phyloP scores from a whole-genome alignment of 1,139 yeast genomes.

The Cylindricascospora bacillispora region DNA sequence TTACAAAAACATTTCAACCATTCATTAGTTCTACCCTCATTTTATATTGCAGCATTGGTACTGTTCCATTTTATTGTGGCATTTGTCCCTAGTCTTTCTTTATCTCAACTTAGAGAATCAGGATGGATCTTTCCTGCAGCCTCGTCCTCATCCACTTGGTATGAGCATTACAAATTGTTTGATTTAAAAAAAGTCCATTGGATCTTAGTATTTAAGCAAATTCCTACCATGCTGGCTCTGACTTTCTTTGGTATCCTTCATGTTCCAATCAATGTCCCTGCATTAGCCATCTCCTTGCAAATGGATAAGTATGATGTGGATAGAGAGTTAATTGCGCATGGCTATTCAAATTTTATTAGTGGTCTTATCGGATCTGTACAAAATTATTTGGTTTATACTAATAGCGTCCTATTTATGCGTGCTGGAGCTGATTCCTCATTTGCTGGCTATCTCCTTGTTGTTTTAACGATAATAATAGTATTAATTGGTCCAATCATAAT shows the following conservation, averaged over 20 bases:
- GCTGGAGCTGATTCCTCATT: constrained; percentile 88
- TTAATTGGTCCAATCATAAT: constrained; percentile 83
- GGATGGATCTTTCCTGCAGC: constrained; percentile 73
- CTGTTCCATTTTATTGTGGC: constrained; percentile 58
- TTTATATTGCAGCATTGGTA: constrained; percentile 58
- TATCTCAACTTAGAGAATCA: constrained; percentile 45
- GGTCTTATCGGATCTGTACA: constrained; percentile 83
- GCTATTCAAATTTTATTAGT: constrained; percentile 77
- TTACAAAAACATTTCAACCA: constrained; percentile 57
- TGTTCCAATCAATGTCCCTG: constrained; percentile 96
- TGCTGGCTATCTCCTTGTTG: constrained; percentile 78
- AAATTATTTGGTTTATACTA: constrained; percentile 88
- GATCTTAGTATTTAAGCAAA: constrained; percentile 49
- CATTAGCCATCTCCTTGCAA: constrained; percentile 80
- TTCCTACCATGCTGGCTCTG: constrained; percentile 90
- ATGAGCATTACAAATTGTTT: constrained; percentile 63
- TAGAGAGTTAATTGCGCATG: constrained; percentile 88
- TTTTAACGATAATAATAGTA: constrained; percentile 73
- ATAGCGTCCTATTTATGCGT: constrained; percentile 77
- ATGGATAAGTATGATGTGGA: constrained; percentile 80
- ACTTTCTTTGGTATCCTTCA: constrained; percentile 92
- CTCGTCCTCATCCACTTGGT: constrained; percentile 72
- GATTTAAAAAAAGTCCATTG: constrained; percentile 62
- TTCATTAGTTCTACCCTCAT: constrained; percentile 70
- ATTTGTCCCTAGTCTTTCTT: constrained; percentile 50